Conservation (phyloP, 441 rosid species). For the Corymbia calophylla region DNA sequence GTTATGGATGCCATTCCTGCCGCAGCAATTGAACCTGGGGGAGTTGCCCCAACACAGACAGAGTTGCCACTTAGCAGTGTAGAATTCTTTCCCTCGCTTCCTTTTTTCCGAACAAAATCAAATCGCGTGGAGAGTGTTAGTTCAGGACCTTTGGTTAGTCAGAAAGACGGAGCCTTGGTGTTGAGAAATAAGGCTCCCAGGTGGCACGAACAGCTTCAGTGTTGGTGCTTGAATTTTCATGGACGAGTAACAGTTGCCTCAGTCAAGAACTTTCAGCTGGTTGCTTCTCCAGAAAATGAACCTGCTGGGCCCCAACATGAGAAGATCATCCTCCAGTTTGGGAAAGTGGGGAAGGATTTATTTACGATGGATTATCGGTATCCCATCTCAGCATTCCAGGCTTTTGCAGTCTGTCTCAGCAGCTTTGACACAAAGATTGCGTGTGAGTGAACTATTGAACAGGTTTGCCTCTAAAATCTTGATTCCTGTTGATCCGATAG, state of each 20-base stretch:
- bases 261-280: slow-evolving; percentile 14
- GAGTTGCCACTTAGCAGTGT: not conserved
- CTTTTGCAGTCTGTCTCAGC: slow-evolving; percentile 13
- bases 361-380: slow-evolving; percentile 14
- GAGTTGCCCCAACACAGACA: slow-evolving; percentile 1
- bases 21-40: slow-evolving; percentile 5
- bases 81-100: not conserved
- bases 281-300: slow-evolving; percentile 9
- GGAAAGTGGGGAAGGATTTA: slow-evolving; percentile 14
- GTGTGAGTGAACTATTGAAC: slow-evolving; percentile 1
- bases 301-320: slow-evolving; percentile 3
- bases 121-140: not conserved
- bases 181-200: slow-evolving; percentile 10
- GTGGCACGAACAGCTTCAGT: slow-evolving; percentile 16
- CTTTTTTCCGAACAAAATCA: slow-evolving; percentile 7
- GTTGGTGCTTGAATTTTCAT: slow-evolving; percentile 17
- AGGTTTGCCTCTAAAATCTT: not conserved
- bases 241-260: slow-evolving; percentile 13
- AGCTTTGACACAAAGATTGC: slow-evolving; percentile 19
- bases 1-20: slow-evolving; percentile 4
- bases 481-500: not conserved
- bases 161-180: not conserved
- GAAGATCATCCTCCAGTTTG: slow-evolving; percentile 14
- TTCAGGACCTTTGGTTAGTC: slow-evolving; percentile 1
- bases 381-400: slow-evolving; percentile 16